These are phyloP conservation scores for Podaxis sp. DNA, from an alignment of 768 basidiomycete species.

Conservation along the genomic window DNA sequence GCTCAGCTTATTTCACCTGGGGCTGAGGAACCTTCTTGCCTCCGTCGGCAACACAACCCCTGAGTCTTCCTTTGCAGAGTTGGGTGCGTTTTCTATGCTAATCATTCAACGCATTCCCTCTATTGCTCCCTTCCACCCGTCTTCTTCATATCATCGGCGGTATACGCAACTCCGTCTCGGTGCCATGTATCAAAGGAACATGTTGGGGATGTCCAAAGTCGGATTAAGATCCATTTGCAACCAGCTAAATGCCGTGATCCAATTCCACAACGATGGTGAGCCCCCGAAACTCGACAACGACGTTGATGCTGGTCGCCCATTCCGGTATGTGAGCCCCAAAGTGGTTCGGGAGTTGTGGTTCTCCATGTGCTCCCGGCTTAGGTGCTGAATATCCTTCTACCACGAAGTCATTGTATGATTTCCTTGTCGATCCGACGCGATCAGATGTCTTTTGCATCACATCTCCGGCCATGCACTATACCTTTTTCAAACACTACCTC, in stretches of 20 bases:
- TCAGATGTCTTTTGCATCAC: not conserved
- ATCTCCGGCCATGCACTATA: not conserved
- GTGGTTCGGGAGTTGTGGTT: not conserved
- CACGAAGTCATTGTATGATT: constrained; percentile 2
- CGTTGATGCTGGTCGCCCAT: not conserved
- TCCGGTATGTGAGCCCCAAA: not conserved
- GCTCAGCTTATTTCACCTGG: constrained; percentile 12
- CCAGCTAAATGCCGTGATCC: not conserved
- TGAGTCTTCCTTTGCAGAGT: constrained; percentile 4
- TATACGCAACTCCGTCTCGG: not conserved
- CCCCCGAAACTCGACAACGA: too few relatives aligned
- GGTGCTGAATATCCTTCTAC: not conserved
- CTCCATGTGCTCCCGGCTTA: not conserved
- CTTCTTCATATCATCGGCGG: constrained; percentile 1
- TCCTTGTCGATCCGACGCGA: not conserved
- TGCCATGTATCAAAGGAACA: not conserved
- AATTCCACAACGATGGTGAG: not conserved
- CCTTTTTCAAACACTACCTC: not conserved
- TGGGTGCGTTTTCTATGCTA: constrained; percentile 14
- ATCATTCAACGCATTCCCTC: constrained; percentile 9
- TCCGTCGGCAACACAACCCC: not conserved
- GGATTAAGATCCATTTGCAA: not conserved
- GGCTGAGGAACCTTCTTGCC: not conserved
- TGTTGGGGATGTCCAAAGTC: not conserved
- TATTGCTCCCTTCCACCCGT: constrained; percentile 29